Evolutionary conservation across 495 filamentous ascomycete genomes (phyloP).

Genomic region (Penicillium arizonense): DNA sequence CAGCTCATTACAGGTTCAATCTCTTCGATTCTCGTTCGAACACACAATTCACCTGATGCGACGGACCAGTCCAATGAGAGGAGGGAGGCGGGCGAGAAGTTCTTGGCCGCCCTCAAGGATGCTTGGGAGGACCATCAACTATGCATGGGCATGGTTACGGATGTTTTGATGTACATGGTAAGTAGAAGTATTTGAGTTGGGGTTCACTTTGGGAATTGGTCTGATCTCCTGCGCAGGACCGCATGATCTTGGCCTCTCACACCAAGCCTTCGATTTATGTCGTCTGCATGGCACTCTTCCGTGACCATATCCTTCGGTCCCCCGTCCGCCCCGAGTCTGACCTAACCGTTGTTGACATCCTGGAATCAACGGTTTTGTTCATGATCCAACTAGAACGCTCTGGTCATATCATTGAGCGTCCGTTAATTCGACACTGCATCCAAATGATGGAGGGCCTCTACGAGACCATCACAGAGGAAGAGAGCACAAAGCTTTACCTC

Average conservation of each 20-base stretch:
- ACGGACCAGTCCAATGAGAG: conserved; percentile 68
- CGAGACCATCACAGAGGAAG: conserved; percentile 70
- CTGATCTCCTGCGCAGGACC: conserved; percentile 52
- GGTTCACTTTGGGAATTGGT: not conserved
- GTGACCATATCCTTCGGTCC: conserved; percentile 72
- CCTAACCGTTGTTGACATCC: conserved; percentile 58
- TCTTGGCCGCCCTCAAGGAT: conserved; percentile 70
- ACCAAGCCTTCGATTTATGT: conserved; percentile 77
- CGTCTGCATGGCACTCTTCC: conserved; percentile 80
- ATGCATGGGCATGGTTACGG: conserved; percentile 95
- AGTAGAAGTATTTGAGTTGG: conserved; percentile 13
- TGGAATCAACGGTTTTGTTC: conserved; percentile 81
- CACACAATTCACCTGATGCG: conserved; percentile 38
- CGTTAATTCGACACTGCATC: conserved; percentile 75
- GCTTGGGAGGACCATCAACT: conserved; percentile 87
- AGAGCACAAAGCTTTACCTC: conserved; percentile 74
- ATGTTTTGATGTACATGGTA: conserved; percentile 97
- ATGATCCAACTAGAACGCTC: conserved; percentile 90
- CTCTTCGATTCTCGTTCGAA: conserved; percentile 54
- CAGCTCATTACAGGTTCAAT: conserved; percentile 61
- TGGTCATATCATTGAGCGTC: conserved; percentile 84
- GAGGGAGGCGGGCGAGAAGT: conserved; percentile 76
- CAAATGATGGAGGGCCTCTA: conserved; percentile 92
- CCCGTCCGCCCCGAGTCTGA: conserved; percentile 43
- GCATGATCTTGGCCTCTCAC: conserved; percentile 70